These are phyloP conservation scores for Tetrahymena thermophila DNA, from an alignment of 73 alveolate genomes.

Conservation along the genomic window DNA sequence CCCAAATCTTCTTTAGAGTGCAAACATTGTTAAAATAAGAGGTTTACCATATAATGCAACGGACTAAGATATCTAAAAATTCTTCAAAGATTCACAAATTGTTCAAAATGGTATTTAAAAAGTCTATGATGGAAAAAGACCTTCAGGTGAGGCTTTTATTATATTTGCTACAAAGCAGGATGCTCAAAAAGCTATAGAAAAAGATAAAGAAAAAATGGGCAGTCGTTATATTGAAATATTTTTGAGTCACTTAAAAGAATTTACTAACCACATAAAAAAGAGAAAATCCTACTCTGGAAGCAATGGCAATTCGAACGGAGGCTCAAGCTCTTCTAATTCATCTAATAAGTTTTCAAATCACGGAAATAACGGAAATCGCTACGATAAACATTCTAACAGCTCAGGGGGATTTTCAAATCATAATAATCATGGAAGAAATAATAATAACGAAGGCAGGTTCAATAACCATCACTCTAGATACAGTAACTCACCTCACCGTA, in stretches of 20 bases:
- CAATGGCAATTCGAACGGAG: not conserved
- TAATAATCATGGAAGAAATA: not conserved
- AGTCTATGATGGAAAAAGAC: not conserved
- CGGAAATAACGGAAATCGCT: not conserved
- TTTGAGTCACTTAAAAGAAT: not conserved
- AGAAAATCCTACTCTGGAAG: not conserved
- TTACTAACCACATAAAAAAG: not conserved
- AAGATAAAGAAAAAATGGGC: not conserved
- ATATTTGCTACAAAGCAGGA: not conserved
- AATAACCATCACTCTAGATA: not conserved
- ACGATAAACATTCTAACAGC: not conserved
- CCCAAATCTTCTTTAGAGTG: not conserved
- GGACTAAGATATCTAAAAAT: not conserved
- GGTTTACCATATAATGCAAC: not conserved
- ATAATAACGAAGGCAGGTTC: not conserved
- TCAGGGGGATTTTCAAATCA: not conserved
- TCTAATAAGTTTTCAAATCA: not conserved
- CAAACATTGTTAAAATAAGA: not conserved
- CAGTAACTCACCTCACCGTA: not conserved
- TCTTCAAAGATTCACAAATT: not conserved
- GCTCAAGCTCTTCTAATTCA: not conserved
- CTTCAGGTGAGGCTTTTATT: not conserved
- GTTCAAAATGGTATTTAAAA: not conserved
- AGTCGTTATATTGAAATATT: not conserved
- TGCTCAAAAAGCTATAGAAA: not conserved